These are phyloP conservation scores for Penstemon davidsonii DNA, from an alignment of 257 asterid species.

Conservation along the genomic window DNA sequence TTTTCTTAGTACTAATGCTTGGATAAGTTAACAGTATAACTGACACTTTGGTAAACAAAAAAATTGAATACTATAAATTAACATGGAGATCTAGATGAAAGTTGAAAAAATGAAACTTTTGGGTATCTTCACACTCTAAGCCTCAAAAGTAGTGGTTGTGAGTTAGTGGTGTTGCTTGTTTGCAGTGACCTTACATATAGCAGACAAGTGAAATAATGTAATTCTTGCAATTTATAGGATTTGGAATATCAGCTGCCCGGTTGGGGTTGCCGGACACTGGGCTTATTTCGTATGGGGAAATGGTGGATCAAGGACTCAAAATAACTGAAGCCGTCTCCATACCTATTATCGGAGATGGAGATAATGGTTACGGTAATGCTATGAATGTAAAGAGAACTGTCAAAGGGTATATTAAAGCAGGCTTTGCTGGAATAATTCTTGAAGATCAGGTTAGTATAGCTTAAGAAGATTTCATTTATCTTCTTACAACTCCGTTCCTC, in stretches of 20 bases:
- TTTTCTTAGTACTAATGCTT: too few relatives aligned
- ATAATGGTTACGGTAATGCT: constrained; percentile 93
- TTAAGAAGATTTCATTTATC: neutral
- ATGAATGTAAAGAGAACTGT: constrained; percentile 95
- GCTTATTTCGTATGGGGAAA: constrained; percentile 85
- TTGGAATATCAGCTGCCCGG: constrained; percentile 90
- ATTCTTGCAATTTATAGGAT: constrained; percentile 51
- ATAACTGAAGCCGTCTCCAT: constrained; percentile 79
- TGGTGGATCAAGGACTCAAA: constrained; percentile 84
- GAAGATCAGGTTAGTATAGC: constrained; percentile 79
- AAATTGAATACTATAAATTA: too few relatives aligned
- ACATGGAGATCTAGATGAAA: too few relatives aligned
- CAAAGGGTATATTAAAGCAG: constrained; percentile 79
- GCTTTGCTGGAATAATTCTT: constrained; percentile 89
- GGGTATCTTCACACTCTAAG: too few relatives aligned
- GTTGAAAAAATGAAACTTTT: too few relatives aligned
- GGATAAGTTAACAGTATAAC: too few relatives aligned
- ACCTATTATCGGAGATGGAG: constrained; percentile 93
- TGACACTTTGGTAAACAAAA: too few relatives aligned
- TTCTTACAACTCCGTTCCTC: too few relatives aligned
- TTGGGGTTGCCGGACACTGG: constrained; percentile 93
- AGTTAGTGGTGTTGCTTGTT: constrained; percentile 8
- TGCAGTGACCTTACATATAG: neutral
- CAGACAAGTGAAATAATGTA: constrained; percentile 23
- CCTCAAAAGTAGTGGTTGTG: neutral